A percentile compares a stretch with the other conserved stretches of the same genome.
These are phyloP conservation scores for Psilocybe cubensis DNA, from an alignment of 768 basidiomycete genomes.

Conservation along the genomic window DNA sequence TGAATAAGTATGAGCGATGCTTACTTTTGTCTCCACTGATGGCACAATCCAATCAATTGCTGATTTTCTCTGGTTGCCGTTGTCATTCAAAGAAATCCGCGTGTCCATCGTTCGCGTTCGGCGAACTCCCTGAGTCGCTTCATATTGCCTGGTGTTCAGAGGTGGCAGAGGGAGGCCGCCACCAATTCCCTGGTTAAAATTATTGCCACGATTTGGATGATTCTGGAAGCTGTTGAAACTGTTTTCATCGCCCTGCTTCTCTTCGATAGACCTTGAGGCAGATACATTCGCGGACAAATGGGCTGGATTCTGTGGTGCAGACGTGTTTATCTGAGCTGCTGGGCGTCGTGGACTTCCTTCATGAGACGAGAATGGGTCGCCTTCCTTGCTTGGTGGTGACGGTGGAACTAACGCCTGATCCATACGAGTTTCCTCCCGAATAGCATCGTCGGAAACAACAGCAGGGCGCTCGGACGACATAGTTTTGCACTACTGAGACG, in stretches of 20 bases:
- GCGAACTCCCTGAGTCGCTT: constrained; percentile 2
- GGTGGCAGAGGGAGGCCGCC: not conserved
- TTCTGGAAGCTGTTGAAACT: not conserved
- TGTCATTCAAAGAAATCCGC: not conserved
- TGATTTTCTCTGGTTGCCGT: not conserved
- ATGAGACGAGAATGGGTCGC: constrained; percentile 4
- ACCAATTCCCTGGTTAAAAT: not conserved
- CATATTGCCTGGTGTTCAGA: not conserved
- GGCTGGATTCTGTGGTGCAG: not conserved
- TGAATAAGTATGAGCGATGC: not conserved
- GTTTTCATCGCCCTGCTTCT: constrained; percentile 1
- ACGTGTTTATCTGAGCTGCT: not conserved
- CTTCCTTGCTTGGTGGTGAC: constrained; percentile 1
- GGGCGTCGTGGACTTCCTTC: constrained; percentile 1
- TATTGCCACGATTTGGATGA: not conserved
- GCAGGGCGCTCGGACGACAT: constrained; percentile 7
- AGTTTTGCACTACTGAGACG: not conserved
- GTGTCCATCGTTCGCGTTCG: constrained; percentile 4
- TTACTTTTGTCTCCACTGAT: not conserved
- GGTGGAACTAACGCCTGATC: not conserved
- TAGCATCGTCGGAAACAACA: not conserved
- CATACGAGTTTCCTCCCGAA: not conserved
- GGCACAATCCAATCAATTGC: constrained; percentile 12
- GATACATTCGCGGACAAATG: not conserved
- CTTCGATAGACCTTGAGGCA: not conserved